These are phyloP conservation scores for Marasmius tenuissimus DNA, from an alignment of 1,284 basidiomycete genomes.

Conservation along the genomic window DNA sequence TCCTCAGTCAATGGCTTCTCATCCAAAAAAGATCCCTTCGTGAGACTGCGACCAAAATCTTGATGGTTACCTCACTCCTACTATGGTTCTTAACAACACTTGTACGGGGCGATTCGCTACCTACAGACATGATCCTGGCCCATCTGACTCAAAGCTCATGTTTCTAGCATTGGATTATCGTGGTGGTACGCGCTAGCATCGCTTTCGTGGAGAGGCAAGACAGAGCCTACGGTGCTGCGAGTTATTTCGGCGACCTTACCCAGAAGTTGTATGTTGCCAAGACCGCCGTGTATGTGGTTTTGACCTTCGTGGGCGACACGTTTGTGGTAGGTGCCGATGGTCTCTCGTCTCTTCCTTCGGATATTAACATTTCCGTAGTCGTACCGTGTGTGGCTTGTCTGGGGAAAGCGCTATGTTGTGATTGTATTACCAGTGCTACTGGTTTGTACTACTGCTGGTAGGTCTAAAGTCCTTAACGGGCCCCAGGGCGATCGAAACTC, in stretches of 20 bases:
- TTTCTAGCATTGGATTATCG: background rate
- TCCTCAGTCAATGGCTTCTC: no score
- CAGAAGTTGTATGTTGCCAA: background rate
- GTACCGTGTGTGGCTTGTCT: background rate
- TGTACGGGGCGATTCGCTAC: no score
- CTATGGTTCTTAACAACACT: no score
- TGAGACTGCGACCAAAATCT: no score
- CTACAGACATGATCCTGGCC: no score
- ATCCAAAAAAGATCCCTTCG: no score
- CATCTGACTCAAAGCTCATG: no score
- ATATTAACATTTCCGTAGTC: no score
- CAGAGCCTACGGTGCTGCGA: background rate
- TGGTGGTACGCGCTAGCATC: background rate
- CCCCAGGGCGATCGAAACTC: background rate
- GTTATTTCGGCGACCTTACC: background rate
- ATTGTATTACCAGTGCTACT: background rate
- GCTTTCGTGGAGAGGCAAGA: background rate
- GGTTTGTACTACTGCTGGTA: background rate
- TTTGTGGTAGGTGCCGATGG: no score
- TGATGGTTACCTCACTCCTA: no score
- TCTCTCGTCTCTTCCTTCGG: no score
- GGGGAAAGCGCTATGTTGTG: background rate
- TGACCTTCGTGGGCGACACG: background rate
- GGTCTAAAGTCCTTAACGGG: background rate
- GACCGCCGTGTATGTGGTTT: background rate